Base-by-base conservation (phyloP, 169 alveolate genomes). In the Cyclospora cayetanensis region DNA sequence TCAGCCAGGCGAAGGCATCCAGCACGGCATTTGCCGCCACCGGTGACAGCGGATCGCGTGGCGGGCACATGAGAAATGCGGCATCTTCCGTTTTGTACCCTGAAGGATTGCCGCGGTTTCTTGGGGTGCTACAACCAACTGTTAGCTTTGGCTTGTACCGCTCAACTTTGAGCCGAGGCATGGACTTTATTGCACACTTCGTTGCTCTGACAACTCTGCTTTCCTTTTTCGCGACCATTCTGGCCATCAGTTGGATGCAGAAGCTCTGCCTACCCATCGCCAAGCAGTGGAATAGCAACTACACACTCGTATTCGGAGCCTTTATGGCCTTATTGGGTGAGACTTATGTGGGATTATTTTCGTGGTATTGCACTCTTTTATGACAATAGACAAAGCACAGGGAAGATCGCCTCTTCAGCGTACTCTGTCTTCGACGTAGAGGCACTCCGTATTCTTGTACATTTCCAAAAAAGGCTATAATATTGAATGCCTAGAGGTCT, bases 181-280 rank as follows among this genome's bases (percentile, higher is more conserved):
- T 70, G 53, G 53, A 35, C 53, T 70, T 70, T 53, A 70, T 70
- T 34, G 83, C 83, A 18, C 53, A 70, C 46, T 70, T 70, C 20
- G 50, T 70, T 70, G 83, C 83, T 12, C 15, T 70, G 3, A 25
- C 83, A 15, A 70, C 83, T 37, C 9, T 70, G 3, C 20, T 70
- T 29, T 70, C 29, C 46, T 70, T 70, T 53, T 12, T 70, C 55
- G 7, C 4, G 11, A 34, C 37, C 37, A 27, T 70, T 29, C 20
- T 70, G 15, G 29, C 83, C 7, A 29, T 70, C 46, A 70, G n/a
- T 20, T 70, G 83, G 83, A 70, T 70, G 83, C 50, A 35, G 53
- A 70, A 35, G 29, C 42, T 70, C 20, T 70, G 83, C 46, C 83
- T 70, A 4, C 83, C 83, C 34, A 39, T 70, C 29, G 83, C 52